Base-by-base conservation (phyloP, 768 basidiomycete genomes). In the Leccinum barrowsii region DNA sequence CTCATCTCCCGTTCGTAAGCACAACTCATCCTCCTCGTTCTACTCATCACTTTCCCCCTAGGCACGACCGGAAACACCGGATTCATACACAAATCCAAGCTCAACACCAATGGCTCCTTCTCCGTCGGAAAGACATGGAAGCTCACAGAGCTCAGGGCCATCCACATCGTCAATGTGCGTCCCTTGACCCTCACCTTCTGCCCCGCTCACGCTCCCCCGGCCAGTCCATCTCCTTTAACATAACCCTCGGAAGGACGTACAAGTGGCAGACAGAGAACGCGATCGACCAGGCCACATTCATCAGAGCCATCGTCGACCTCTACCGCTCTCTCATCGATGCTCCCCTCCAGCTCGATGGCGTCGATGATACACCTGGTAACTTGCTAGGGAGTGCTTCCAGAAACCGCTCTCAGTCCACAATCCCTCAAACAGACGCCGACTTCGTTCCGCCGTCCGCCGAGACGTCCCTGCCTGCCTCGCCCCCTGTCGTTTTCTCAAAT, bases 121-220 rank as follows among this genome's bases (percentile, higher is more conserved):
- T 97, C 94, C 7, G 92, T 98, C 50, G 97, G 97, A 6, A 99
- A 99, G 78, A 93, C 96, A 2, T 99, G 97, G 97, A 82, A 78
- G 59, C 75, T 98, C 51, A 72, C 84, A 44, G 95, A 98, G 73
- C 79, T 98, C 65, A 83, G 90, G 61, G 85, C 76, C 40, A 70
- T 99, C 48, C 87, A 95, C 63, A 87, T 96, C 50, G 59, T 82
- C 35, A 82, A 80, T 68, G 94, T 96, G 71, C 67, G 86, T 77
- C 2, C n/a, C 35, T 47, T 32, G 28, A 17, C 32, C 15, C 21
- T 17, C 49, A 52, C 24, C 55, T 15, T 64, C 59, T 0, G 63
- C 65, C 40, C 28, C 58, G 2, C 54, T 67, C 59, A 72, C 54
- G 7, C 40, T 7, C 51, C 60, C 28, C 40, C 15, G 40, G 8